A percentile compares a stretch with the other conserved stretches of the same genome.
phyloP scores from a whole-genome alignment of 1,284 basidiomycete genomes.

The Lentinula novae-zelandiae region DNA sequence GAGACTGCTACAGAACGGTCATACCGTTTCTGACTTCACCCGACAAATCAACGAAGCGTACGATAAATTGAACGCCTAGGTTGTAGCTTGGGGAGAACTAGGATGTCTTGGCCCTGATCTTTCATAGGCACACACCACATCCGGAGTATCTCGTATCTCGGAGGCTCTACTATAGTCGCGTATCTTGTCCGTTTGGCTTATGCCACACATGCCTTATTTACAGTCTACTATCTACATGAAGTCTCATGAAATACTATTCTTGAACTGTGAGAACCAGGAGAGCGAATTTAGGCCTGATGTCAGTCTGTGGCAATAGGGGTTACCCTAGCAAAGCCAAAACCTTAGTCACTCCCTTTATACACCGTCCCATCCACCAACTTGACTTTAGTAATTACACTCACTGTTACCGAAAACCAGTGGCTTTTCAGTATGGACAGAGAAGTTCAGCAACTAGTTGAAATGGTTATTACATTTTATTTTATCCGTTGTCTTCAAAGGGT shows the following conservation, averaged over 20 bases:
- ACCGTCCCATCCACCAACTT: background rate
- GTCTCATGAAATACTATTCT: background rate
- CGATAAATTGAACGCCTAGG: constrained; percentile 46
- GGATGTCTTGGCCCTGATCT: background rate
- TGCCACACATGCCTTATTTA: background rate
- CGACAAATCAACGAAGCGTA: constrained; percentile 77
- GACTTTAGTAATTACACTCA: background rate
- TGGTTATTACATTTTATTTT: constrained; percentile 35
- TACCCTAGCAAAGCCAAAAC: background rate
- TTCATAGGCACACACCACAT: background rate
- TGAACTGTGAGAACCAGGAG: background rate
- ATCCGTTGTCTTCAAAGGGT: constrained; percentile 6
- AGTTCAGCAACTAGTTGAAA: constrained; percentile 48
- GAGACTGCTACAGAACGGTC: constrained; percentile 59
- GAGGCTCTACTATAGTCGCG: background rate
- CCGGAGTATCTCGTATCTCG: too few species aligned
- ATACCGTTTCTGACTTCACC: constrained; percentile 71
- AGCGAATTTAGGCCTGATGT: background rate
- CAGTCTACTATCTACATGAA: background rate
- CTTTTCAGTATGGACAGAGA: constrained; percentile 9
- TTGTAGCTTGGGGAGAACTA: background rate
- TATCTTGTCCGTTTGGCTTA: background rate
- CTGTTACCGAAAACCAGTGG: background rate
- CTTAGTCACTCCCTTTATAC: background rate
- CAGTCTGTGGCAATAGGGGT: background rate